Percentiles rank a stretch among this genome's conserved stretches.
Evolutionary conservation across 805 yeast species (phyloP).

Genomic region (Phaffomyces thermotolerans): DNA sequence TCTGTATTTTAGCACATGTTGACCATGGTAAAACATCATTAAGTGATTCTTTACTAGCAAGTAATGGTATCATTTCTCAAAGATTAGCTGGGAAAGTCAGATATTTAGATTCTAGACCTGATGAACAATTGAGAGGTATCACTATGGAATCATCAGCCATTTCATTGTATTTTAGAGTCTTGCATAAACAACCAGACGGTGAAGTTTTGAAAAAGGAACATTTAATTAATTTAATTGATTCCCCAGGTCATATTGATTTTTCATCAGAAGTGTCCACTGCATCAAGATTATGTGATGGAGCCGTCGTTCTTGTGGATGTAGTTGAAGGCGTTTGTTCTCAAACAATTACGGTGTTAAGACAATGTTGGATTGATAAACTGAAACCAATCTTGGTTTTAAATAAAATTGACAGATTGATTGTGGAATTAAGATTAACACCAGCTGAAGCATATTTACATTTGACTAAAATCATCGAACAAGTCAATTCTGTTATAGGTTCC

Average conservation of each 20-base stretch:
- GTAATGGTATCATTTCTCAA: slow-evolving; percentile 94
- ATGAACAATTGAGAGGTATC: slow-evolving; percentile 92
- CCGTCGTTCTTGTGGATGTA: slow-evolving; percentile 89
- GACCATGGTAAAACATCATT: slow-evolving; percentile 98
- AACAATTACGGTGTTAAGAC: slow-evolving; percentile 89
- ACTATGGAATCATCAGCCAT: slow-evolving; percentile 98
- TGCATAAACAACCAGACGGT: slow-evolving; percentile 36
- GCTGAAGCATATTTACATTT: slow-evolving; percentile 80
- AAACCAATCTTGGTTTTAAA: slow-evolving; percentile 85
- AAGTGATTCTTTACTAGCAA: slow-evolving; percentile 85
- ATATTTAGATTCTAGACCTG: slow-evolving; percentile 87
- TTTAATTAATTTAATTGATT: slow-evolving; percentile 86
- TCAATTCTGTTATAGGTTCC: slow-evolving; percentile 89
- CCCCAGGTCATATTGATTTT: slow-evolving; percentile 99
- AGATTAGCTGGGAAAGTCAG: slow-evolving; percentile 93
- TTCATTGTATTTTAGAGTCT: slow-evolving; percentile 78
- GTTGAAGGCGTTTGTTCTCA: slow-evolving; percentile 99
- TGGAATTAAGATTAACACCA: slow-evolving; percentile 77
- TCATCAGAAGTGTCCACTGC: slow-evolving; percentile 95
- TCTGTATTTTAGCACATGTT: slow-evolving; percentile 95
- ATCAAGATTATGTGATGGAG: slow-evolving; percentile 94
- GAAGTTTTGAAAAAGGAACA: slow-evolving; percentile 57
- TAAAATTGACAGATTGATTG: slow-evolving; percentile 80
- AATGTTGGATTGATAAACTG: slow-evolving; percentile 89
- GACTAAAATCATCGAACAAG: slow-evolving; percentile 78